Evolutionary conservation across 192 early-diverging fungal species (phyloP), one percentile per base, ranked within the genome.

Genomic region (Jimgerdemannia flammicorona): DNA sequence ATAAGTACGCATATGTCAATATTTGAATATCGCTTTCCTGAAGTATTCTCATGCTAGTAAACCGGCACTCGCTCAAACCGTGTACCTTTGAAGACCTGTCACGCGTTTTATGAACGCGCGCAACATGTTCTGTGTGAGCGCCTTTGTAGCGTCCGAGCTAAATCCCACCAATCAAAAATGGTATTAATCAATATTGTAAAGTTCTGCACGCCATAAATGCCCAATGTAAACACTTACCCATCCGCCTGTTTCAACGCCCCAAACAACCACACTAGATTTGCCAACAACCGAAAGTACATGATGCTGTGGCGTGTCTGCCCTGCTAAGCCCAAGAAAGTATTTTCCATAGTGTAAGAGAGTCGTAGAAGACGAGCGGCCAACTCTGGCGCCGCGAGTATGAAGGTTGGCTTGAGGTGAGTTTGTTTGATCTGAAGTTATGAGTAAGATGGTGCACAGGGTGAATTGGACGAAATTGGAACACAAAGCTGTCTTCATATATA

Each of bases 191-290:
- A 10, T 4, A 49, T 4, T 39, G 18, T 39, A 29, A 29, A 29
- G 29, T 29, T 29, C 29, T 29, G 29, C 29, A 29, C 29, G 29
- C 29, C 29, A 29, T 29, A 29, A 29, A 29, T 29, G 29, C 29
- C 29, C 0, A 29, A 29, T 29, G 29, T 29, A 59, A 14, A 40
- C 14, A 75, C 69, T 77, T 79, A 80, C 81, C 71, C 70, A 44
- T 78, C 43, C 19, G 72, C 80, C 54, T 82, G 76, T 65, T 87
- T 85, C 10, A 78, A 75, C 75, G 81, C 79, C 8, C 84, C 86
- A 78, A 87, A 84, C 20, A 85, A 82, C 86, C 81, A 88, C 3
- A 86, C 70, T 39, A 84, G 72, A 69, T 87, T 85, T 4, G 88
- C 88, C 43, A 89, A 42, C 0, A 87, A 54, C 3, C 86, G 83